Evolutionary conservation across 225 moss, liverwort and hornwort genomes (phyloP).

Genomic region (Rhytidiadelphus loreus): DNA sequence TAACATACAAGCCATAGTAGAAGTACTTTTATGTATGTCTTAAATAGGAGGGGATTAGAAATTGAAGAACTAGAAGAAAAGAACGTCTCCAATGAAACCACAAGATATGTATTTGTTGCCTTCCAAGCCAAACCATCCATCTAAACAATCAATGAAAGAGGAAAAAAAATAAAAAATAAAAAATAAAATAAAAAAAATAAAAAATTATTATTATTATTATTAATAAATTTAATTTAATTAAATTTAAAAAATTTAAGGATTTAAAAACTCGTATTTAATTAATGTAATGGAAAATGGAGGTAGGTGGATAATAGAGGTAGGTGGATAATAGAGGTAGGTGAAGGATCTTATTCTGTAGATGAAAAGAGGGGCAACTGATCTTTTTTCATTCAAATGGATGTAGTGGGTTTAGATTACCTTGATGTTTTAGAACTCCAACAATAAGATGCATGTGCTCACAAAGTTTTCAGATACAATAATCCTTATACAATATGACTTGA

Average conservation of each 20-base stretch:
- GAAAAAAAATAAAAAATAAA: not conserved
- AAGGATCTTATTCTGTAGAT: no score
- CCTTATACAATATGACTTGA: not conserved
- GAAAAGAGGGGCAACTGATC: not conserved
- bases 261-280: accelerated
- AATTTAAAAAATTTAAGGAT: no score
- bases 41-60: not conserved
- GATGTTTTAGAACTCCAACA: accelerated
- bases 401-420: accelerated
- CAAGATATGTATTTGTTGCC: no score
- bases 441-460: accelerated
- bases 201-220: no score
- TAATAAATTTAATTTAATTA: no score
- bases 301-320: no score
- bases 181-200: no score
- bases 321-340: no score
- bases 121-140: not conserved
- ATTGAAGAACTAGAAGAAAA: not conserved
- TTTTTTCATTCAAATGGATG: accelerated
- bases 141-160: not conserved
- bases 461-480: not conserved
- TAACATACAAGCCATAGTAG: no score
- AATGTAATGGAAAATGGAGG: not conserved
- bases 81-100: accelerated
- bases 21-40: not conserved